phyloP scores from a whole-genome alignment of 2,329 filamentous ascomycete species.

The Colletotrichum cereale region DNA sequence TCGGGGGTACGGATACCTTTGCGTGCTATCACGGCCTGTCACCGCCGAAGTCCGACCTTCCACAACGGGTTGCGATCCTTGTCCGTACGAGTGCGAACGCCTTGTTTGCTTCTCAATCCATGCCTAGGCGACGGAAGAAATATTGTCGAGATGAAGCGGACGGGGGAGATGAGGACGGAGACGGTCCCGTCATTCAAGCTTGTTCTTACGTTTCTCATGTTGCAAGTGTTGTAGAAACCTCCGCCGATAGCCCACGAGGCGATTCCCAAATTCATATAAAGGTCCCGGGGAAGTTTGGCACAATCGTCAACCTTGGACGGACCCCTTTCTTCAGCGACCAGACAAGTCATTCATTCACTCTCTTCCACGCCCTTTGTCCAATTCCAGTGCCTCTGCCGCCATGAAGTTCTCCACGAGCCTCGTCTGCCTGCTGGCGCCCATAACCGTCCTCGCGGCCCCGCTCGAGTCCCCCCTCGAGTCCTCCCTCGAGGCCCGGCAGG shows the following conservation, averaged over 20 bases:
- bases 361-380: not conserved
- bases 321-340: not conserved
- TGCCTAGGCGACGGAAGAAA: not conserved
- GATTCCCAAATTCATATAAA: not conserved
- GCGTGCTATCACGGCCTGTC: not conserved
- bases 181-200: not conserved
- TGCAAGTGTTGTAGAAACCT: not conserved
- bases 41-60: not conserved
- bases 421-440: conserved; percentile 53
- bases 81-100: not conserved
- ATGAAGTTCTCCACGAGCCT: conserved; percentile 46
- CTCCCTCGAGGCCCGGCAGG: conserved; percentile 53
- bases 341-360: not conserved
- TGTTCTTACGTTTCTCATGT: not conserved
- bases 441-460: conserved; percentile 51
- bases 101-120: not conserved
- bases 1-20: not conserved
- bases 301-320: not conserved
- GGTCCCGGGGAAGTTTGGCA: not conserved
- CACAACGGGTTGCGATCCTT: not conserved
- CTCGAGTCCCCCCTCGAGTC: conserved; percentile 44
- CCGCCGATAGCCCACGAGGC: not conserved
- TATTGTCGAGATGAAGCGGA: not conserved
- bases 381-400: not conserved
- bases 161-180: not conserved